Evolutionary conservation across 2,329 filamentous ascomycete species (phyloP).

Genomic region (Colletotrichum cordylinicola): DNA sequence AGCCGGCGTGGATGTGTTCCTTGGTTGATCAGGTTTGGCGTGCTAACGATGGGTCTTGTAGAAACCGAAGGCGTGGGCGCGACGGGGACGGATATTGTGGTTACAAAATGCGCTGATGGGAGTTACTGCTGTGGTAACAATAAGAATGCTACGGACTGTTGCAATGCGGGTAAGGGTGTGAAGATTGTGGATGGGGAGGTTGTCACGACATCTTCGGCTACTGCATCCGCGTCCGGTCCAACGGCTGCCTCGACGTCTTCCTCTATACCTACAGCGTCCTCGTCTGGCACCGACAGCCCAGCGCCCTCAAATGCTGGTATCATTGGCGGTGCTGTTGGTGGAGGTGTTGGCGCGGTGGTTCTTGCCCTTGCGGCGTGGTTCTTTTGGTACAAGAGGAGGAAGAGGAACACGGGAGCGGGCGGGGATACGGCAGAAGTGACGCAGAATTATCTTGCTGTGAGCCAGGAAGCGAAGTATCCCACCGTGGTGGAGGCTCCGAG

Average conservation of each 20-base stretch:
- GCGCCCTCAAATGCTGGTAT: background rate
- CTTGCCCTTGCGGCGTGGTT: background rate
- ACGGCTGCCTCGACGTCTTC: background rate
- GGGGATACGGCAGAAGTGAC: background rate
- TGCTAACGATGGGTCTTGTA: background rate
- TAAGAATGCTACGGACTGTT: background rate
- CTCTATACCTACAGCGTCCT: accelerated
- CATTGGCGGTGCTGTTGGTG: background rate
- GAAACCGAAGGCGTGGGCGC: background rate
- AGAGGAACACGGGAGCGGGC: background rate
- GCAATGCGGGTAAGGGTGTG: background rate
- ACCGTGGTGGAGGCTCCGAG: background rate
- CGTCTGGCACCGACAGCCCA: too few relatives aligned
- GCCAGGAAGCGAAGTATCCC: background rate
- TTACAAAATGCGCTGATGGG: background rate
- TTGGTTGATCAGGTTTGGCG: background rate
- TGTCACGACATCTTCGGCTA: background rate
- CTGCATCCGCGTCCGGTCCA: background rate
- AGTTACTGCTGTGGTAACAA: background rate
- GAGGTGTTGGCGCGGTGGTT: background rate
- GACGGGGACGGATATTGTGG: background rate
- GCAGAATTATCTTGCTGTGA: background rate
- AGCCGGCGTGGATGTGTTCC: background rate
- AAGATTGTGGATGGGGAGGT: background rate
- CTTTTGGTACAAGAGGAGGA: background rate